Base-by-base conservation (phyloP, 345 rosid species). In the Eucalyptus erythrocorys region DNA sequence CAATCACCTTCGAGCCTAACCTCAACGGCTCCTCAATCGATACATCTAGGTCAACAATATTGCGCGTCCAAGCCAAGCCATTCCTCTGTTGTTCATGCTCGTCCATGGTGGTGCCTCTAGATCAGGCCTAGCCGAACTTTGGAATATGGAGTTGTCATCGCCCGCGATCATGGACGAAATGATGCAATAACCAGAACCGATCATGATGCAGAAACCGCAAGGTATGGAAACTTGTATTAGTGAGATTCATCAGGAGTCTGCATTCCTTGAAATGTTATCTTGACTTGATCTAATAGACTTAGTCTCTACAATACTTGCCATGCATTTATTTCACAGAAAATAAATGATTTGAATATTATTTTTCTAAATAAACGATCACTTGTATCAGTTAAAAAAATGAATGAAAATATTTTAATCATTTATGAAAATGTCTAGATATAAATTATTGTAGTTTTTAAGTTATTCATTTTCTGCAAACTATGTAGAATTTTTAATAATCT, bases 21-120 rank as follows among this genome's bases (percentile, higher is more conserved):
- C 17, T 61, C 16, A 0, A 6, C 19, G 9, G 0, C 34, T 15
- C 40, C 40, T 66, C 40, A 15, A 5, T 4, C 3, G 0, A 7
- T 1, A 8, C 79, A 1, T n/a, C 9, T 3, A 15, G 40, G 79
- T 15, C 21, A 10, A n/a, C 40, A 4, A 3, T 4, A 4, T 1
- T 15, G 5, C 40, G 16, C 79, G 3, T 66, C 40, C 5, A 15
- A 4, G 40, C 40, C 10, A 4, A 66, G 40, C 40, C 79, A 66
- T 10, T 9, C 19, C 40, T 14, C 3, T 14, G 1, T n/a, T 30
- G 37, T 64, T 16, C 19, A 12, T 64, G 71, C 71, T 64, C 37
- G 4, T 14, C 76, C 76, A n/a, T 64, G 40, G 19, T 17, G 16
- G 8, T 61, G 37, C 76, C 37, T 30, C 19, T 1, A 14, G 9